Evolutionary conservation across 495 filamentous ascomycete species (phyloP), one percentile per base, ranked within the genome.

Genomic region (Cercophora sp.): DNA sequence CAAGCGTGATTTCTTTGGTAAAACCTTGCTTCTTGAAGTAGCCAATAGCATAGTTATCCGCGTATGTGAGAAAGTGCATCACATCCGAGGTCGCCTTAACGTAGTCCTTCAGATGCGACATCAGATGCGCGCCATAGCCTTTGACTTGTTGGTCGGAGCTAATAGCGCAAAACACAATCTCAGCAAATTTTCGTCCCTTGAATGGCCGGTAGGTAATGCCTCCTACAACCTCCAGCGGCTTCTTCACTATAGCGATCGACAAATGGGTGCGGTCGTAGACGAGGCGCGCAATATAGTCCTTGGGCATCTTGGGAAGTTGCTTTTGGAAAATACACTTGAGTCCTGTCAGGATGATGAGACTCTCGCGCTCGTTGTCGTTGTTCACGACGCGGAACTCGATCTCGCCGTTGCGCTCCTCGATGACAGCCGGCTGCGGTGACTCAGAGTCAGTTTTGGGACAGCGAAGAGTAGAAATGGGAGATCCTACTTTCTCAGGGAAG

Each of bases 1-100:
- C 88, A 1, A 98, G 81, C 0, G 90, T 96, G 58, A 98, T 97
- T 56, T 98, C 91, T 66, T 98, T 98, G 0, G 94, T 97, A 59
- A 98, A 98, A 0, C 93, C 93, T 68, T 98, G 93, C 68, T 98
- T 98, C 68, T 97, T 95, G 75, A 98, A 98, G 65, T 97, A 98
- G 6, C 94, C 93, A 57, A 96, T 98, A 18, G 93, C 93, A 63
- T 97, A 97, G 65, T 98, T 98, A 68, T 98, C 94, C 40, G 93
- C 93, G 59, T 98, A 98, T 8, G 93, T 98, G 11, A 98, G 80
- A 73, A 98, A 97, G 69, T 98, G 90, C 89, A 96, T 96, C 20
- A 98, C 91, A 50, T 91, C 86, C 5, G 88, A 93, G 3, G 90
- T 96, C 1, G 93, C 93, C 72, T 96, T 95, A 60, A 98, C 93